Conservation (phyloP, 2,329 filamentous ascomycete species). For the Paracamarosporium sp. region DNA sequence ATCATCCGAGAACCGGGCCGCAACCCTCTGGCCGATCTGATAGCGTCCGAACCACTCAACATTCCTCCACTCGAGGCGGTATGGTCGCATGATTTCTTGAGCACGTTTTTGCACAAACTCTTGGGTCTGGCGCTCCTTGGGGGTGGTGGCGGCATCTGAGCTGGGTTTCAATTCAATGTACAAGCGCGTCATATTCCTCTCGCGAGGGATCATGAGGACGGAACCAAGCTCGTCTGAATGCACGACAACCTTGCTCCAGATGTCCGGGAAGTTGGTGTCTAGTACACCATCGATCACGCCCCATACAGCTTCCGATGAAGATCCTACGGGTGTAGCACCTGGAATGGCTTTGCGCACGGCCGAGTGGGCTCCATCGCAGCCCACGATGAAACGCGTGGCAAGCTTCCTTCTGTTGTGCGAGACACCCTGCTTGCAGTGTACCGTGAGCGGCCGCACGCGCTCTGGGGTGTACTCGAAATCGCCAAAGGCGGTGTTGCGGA, state of each 20-base stretch:
- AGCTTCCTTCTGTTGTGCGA: conserved; percentile 52
- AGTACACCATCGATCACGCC: conserved; percentile 75
- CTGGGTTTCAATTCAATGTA: conserved; percentile 56
- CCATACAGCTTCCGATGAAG: conserved; percentile 67
- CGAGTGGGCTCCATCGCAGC: conserved; percentile 76
- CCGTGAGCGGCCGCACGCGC: conserved; percentile 48
- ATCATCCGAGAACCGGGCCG: conserved; percentile 52
- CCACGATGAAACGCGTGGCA: conserved; percentile 69
- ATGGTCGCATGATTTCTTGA: conserved; percentile 54
- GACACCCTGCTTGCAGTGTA: conserved; percentile 48
- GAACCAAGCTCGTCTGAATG: conserved; percentile 72
- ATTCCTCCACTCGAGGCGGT: conserved; percentile 52
- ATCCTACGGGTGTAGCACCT: conserved; percentile 53
- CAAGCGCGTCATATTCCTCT: conserved; percentile 73
- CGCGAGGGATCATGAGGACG: conserved; percentile 75
- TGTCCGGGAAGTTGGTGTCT: conserved; percentile 75
- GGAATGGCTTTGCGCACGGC: conserved; percentile 70
- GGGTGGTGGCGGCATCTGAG: conserved; percentile 33
- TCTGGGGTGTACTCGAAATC: conserved; percentile 55
- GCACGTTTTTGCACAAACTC: conserved; percentile 75
- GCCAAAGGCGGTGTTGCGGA: conserved; percentile 67
- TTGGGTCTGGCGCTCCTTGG: conserved; percentile 55
- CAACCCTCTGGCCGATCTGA: conserved; percentile 57
- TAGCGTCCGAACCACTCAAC: conserved; percentile 61
- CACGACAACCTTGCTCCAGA: conserved; percentile 76